These are phyloP conservation scores for Talaromyces rugulosus DNA, from an alignment of 2,329 filamentous ascomycete species.

Conservation along the genomic window DNA sequence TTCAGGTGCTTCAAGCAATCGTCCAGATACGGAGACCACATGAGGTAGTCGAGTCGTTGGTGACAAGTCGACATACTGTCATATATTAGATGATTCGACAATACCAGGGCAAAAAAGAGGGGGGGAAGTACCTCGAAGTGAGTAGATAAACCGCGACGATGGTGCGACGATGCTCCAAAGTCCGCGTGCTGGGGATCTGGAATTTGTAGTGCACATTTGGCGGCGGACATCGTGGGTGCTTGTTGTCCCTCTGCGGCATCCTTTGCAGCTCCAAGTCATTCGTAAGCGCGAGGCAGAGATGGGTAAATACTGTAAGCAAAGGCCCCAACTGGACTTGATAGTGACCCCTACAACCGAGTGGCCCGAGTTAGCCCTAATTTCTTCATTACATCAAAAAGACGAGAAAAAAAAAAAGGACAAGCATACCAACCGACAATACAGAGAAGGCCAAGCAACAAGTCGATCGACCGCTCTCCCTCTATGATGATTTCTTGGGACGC, in stretches of 20 bases:
- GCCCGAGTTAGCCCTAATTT: not conserved
- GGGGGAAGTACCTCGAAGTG: conserved; percentile 31
- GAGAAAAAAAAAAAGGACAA: not conserved
- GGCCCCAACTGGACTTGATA: conserved; percentile 14
- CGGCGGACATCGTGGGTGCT: not conserved
- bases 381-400: not conserved
- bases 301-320: conserved; percentile 14
- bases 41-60: conserved; percentile 48
- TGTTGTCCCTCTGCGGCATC: conserved; percentile 9
- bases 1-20: conserved; percentile 50
- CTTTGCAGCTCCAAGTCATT: conserved; percentile 18
- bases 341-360: conserved; percentile 5
- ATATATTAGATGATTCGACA: conserved; percentile 3
- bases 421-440: conserved; percentile 45
- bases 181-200: conserved; percentile 17
- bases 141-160: conserved; percentile 47
- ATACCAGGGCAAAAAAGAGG: not conserved
- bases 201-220: conserved; percentile 5
- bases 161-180: conserved; percentile 49
- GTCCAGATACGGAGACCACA: conserved; percentile 58
- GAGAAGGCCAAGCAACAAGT: conserved; percentile 51
- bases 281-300: conserved; percentile 15
- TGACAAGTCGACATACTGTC: conserved; percentile 41
- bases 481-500: conserved; percentile 47
- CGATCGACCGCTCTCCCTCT: conserved; percentile 48